A percentile compares a stretch with the other conserved stretches of the same genome.
Conservation (phyloP, 306 rosid genomes). For the Inga leiocalycina region DNA sequence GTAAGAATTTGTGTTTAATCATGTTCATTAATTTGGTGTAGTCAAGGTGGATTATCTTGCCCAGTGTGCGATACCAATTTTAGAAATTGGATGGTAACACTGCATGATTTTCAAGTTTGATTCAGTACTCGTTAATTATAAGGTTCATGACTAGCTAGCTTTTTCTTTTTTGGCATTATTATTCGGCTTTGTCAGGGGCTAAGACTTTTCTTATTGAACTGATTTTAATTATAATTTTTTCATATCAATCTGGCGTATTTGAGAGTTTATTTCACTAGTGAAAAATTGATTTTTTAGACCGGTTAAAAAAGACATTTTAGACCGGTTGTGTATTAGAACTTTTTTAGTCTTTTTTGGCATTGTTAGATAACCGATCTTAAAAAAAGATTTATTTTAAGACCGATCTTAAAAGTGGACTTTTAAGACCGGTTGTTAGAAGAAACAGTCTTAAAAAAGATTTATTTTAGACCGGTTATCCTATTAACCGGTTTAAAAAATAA, state of each 20-base stretch:
- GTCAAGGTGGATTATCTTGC: slow-evolving; percentile 67
- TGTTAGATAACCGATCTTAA: no score
- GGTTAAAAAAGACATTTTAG: no score
- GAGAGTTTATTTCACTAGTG: neutral
- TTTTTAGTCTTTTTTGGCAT: no score
- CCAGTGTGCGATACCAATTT: slow-evolving; percentile 44
- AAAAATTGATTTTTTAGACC: no score
- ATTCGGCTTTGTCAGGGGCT: neutral
- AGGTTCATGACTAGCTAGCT: slow-evolving; percentile 15
- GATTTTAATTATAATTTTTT: neutral
- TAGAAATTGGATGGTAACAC: slow-evolving; percentile 57
- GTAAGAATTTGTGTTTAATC: slow-evolving; percentile 41
- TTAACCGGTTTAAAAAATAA: no score
- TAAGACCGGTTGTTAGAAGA: no score
- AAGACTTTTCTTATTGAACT: neutral
- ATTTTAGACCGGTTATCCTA: no score
- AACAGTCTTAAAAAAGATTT: no score
- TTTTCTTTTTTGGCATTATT: neutral
- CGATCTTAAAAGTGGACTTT: no score
- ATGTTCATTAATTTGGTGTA: slow-evolving; percentile 59
- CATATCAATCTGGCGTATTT: neutral
- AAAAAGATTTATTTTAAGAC: no score
- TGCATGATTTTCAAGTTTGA: slow-evolving; percentile 40
- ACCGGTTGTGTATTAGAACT: no score
- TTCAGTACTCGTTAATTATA: slow-evolving; percentile 36